phyloP scores from a whole-genome alignment of 2,329 filamentous ascomycete genomes.

The Diplocarpon rosae region DNA sequence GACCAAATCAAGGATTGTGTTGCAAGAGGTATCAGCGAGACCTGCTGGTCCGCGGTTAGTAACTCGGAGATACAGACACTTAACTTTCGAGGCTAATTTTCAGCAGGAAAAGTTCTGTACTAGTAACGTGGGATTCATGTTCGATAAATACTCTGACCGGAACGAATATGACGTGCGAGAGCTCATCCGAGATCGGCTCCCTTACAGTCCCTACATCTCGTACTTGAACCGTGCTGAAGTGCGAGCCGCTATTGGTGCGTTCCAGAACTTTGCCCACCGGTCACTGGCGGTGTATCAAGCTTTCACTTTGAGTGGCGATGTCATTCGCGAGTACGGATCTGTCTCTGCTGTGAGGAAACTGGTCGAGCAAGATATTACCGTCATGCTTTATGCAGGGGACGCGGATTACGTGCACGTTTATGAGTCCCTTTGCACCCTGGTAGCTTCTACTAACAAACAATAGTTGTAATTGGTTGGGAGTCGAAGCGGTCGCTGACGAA shows the following conservation, averaged over 20 bases:
- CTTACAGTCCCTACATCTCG: conserved; percentile 40
- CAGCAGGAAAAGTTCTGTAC: conserved; percentile 42
- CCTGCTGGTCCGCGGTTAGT: conserved; percentile 37
- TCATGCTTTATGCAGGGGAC: conserved; percentile 54
- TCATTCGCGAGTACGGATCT: conserved; percentile 36
- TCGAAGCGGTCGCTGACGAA: conserved; percentile 56
- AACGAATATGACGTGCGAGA: conserved; percentile 52
- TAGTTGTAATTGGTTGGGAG: conserved; percentile 59
- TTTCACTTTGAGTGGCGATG: conserved; percentile 39
- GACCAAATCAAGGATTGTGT: conserved; percentile 46
- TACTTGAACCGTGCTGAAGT: conserved; percentile 47
- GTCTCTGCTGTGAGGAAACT: conserved; percentile 42
- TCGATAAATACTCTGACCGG: conserved; percentile 40
- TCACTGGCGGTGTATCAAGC: conserved; percentile 34
- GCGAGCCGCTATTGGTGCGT: conserved; percentile 47
- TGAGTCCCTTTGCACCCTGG: conserved; percentile 14
- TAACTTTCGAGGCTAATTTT: not conserved
- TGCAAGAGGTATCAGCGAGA: conserved; percentile 35
- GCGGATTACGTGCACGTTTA: conserved; percentile 38
- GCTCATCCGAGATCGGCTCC: conserved; percentile 44
- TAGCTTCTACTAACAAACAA: conserved; percentile 39
- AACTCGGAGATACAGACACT: not conserved
- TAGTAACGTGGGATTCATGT: conserved; percentile 38
- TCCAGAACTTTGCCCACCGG: conserved; percentile 42
- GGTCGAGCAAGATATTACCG: conserved; percentile 51